These are phyloP conservation scores for Pogostemon cablin DNA, from an alignment of 257 asterid genomes.

Conservation along the genomic window DNA sequence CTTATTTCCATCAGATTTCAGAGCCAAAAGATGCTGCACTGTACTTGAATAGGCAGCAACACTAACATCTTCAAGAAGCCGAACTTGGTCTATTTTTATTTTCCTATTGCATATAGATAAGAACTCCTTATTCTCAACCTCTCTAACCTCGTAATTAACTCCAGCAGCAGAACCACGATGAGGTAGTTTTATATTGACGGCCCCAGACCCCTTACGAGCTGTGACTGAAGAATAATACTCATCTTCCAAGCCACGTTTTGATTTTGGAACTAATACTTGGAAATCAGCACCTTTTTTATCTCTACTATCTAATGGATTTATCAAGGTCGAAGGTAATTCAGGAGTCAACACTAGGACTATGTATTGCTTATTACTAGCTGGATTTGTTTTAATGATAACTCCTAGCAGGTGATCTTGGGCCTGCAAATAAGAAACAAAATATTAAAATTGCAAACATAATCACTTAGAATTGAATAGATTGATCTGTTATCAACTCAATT, in stretches of 20 bases:
- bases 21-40: conserved; percentile 70
- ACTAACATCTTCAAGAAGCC: conserved; percentile 93
- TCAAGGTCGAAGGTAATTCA: conserved; percentile 54
- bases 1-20: conserved; percentile 78
- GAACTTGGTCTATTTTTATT: conserved; percentile 78
- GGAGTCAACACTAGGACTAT: conserved; percentile 87
- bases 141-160: conserved; percentile 83
- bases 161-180: conserved; percentile 85
- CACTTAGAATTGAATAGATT: conserved; percentile 25
- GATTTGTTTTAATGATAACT: conserved; percentile 75
- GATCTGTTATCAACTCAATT: conserved; percentile 27
- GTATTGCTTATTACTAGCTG: conserved; percentile 68
- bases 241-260: conserved; percentile 87
- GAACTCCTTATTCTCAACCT: conserved; percentile 65
- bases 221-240: conserved; percentile 68
- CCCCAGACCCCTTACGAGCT: conserved; percentile 84
- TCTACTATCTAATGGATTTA: conserved; percentile 47
- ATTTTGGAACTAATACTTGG: conserved; percentile 84
- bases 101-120: conserved; percentile 70
- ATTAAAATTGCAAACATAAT: conserved; percentile 3
- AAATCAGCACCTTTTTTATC: conserved; percentile 53
- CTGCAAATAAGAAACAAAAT: conserved; percentile 48
- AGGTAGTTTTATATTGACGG: conserved; percentile 75
- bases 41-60: conserved; percentile 77
- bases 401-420: conserved; percentile 92